These are phyloP conservation scores for Teunomyces panamensis DNA, from an alignment of 805 yeast species.

Conservation along the genomic window DNA sequence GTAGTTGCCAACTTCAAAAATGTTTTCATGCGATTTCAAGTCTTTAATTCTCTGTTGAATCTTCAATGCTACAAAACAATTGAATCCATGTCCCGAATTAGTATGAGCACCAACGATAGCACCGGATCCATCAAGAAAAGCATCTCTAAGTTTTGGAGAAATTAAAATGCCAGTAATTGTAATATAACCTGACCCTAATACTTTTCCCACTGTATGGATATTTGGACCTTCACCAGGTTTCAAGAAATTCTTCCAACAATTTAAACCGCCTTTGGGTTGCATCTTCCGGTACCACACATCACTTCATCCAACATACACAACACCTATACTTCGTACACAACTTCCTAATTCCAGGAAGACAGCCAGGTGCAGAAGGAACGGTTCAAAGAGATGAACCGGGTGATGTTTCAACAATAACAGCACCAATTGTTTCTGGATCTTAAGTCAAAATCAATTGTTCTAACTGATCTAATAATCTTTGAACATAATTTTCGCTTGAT, in stretches of 20 bases:
- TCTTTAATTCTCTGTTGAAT: constrained; percentile 29
- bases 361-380: constrained; percentile 24
- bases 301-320: constrained; percentile 55
- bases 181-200: constrained; percentile 29
- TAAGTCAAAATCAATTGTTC: constrained; percentile 22
- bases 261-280: constrained; percentile 23
- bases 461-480: constrained; percentile 19
- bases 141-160: constrained; percentile 23
- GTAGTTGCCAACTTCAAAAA: constrained; percentile 41
- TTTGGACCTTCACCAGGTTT: constrained; percentile 26
- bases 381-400: constrained; percentile 30
- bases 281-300: constrained; percentile 57
- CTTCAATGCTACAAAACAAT: constrained; percentile 26
- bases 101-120: constrained; percentile 24
- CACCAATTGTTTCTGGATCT: constrained; percentile 28
- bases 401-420: constrained; percentile 24
- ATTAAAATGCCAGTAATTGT: constrained; percentile 31
- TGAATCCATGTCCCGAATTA: constrained; percentile 24
- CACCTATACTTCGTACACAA: constrained; percentile 52
- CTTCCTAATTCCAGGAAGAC: constrained; percentile 32
- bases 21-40: constrained; percentile 37
- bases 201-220: constrained; percentile 30
- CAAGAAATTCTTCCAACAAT: constrained; percentile 31
- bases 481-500: constrained; percentile 19
- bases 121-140: constrained; percentile 17